Evolutionary conservation across 2,329 filamentous ascomycete species (phyloP).

Genomic region (Colletotrichum sansevieriae): DNA sequence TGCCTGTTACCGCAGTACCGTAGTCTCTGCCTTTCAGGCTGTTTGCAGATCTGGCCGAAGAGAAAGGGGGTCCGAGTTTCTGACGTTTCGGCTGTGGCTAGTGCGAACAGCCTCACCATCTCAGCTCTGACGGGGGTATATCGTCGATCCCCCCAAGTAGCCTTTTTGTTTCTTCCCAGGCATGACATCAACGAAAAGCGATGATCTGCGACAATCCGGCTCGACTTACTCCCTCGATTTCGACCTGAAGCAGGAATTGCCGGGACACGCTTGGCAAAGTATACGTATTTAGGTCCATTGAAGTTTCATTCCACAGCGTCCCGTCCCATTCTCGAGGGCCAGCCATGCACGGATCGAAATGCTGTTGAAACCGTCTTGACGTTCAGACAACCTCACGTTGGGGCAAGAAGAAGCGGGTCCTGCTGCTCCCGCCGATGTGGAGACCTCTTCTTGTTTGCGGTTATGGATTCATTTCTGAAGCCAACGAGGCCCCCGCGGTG

Average conservation of each 20-base stretch:
- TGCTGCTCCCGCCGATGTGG: constrained; percentile 34
- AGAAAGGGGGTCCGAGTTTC: constrained; percentile 12
- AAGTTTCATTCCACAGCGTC: constrained; percentile 13
- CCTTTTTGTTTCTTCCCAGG: background rate
- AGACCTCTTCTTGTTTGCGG: background rate
- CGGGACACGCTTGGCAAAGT: constrained; percentile 27
- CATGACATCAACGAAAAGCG: constrained; percentile 28
- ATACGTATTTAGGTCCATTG: background rate
- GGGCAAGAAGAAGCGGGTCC: constrained; percentile 35
- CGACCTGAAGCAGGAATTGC: constrained; percentile 28
- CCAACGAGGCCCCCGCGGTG: background rate
- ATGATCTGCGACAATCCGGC: constrained; percentile 32
- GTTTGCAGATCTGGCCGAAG: background rate
- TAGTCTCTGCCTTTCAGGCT: background rate
- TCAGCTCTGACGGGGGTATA: constrained; percentile 4
- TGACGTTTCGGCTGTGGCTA: constrained; percentile 19
- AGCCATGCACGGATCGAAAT: background rate
- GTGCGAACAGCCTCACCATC: constrained; percentile 35
- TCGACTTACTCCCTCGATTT: constrained; percentile 16
- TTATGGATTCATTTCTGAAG: constrained; percentile 5
- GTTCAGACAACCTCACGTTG: constrained; percentile 32
- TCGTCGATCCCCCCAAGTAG: constrained; percentile 5
- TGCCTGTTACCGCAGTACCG: too few relatives aligned
- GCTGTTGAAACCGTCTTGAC: constrained; percentile 39
- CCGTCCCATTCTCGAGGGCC: constrained; percentile 15